Evolutionary conservation across 108 stramenopile species (phyloP).

Genomic region (Stephanodiscus triporus): DNA sequence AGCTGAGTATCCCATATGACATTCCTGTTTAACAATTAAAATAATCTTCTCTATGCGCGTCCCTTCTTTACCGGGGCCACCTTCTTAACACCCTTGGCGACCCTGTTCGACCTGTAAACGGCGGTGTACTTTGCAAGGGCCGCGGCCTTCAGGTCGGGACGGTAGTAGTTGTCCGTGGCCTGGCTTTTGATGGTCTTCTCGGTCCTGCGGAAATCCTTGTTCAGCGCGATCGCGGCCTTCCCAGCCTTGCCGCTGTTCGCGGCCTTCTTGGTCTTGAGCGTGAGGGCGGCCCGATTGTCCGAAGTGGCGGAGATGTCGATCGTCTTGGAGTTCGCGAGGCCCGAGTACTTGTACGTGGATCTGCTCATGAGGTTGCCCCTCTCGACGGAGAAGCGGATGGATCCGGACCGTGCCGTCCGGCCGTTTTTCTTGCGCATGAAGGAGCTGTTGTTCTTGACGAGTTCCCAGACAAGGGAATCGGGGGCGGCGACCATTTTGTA

Average conservation of each 20-base stretch:
- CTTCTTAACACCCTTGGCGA: slow-evolving; percentile 87
- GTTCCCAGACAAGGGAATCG: slow-evolving; percentile 91
- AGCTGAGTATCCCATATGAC: neutral
- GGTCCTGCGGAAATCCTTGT: slow-evolving; percentile 88
- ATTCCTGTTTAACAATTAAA: neutral
- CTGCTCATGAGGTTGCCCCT: slow-evolving; percentile 87
- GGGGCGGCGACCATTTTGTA: slow-evolving; percentile 81
- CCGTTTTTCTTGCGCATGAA: slow-evolving; percentile 95
- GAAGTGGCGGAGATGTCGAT: slow-evolving; percentile 68
- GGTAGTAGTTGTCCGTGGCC: slow-evolving; percentile 86
- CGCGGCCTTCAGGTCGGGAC: slow-evolving; percentile 83
- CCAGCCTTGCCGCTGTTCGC: slow-evolving; percentile 60
- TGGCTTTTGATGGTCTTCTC: slow-evolving; percentile 75
- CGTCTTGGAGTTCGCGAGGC: slow-evolving; percentile 91
- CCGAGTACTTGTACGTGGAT: slow-evolving; percentile 93
- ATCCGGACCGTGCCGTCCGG: slow-evolving; percentile 84
- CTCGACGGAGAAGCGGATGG: slow-evolving; percentile 84
- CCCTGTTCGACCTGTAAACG: slow-evolving; percentile 88
- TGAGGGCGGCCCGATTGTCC: slow-evolving; percentile 76
- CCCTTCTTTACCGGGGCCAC: slow-evolving; percentile 85
- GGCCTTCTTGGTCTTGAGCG: slow-evolving; percentile 89
- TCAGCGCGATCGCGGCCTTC: slow-evolving; percentile 74
- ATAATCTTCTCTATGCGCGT: slow-evolving; percentile 55
- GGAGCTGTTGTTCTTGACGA: slow-evolving; percentile 84
- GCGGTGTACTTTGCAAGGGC: slow-evolving; percentile 87